phyloP scores from a whole-genome alignment of 2,329 filamentous ascomycete species.

The Hirsutella rhossiliensis region DNA sequence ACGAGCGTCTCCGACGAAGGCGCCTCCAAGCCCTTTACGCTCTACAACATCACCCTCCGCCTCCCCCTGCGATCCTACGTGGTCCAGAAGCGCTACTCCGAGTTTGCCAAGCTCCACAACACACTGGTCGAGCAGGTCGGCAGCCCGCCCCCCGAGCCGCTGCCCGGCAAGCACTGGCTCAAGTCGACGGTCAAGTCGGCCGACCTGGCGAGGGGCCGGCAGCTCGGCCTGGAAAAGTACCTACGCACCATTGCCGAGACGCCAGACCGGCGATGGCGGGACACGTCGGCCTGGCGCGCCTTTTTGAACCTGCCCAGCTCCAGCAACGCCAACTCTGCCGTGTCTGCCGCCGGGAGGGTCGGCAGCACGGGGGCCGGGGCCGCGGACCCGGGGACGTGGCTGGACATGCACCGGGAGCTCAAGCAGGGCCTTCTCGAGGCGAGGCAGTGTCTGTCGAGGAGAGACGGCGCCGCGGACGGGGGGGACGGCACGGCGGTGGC shows the following conservation, averaged over 20 bases:
- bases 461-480: slow-evolving; percentile 41
- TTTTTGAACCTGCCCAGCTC: slow-evolving; percentile 58
- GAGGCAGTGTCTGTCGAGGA: slow-evolving; percentile 53
- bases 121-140: slow-evolving; percentile 48
- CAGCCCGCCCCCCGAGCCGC: slow-evolving; percentile 49
- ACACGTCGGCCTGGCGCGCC: slow-evolving; percentile 57
- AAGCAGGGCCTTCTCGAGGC: slow-evolving; percentile 53
- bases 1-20: slow-evolving; percentile 43
- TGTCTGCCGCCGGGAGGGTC: slow-evolving; percentile 32
- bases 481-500: slow-evolving; percentile 30
- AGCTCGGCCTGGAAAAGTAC: slow-evolving; percentile 56
- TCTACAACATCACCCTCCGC: slow-evolving; percentile 68
- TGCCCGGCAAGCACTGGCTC: slow-evolving; percentile 69
- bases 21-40: slow-evolving; percentile 54
- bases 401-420: slow-evolving; percentile 64
- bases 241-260: slow-evolving; percentile 59
- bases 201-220: slow-evolving; percentile 59
- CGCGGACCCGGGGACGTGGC: slow-evolving; percentile 56
- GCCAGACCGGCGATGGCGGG: slow-evolving; percentile 66
- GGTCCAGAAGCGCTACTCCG: slow-evolving; percentile 71
- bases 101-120: slow-evolving; percentile 58
- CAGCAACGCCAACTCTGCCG: slow-evolving; percentile 34
- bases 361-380: slow-evolving; percentile 27
- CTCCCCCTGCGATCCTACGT: slow-evolving; percentile 66
- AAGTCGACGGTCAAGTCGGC: slow-evolving; percentile 58